A percentile compares a stretch with the other conserved stretches of the same genome.
phyloP scores from a whole-genome alignment of 257 asterid genomes.

The Agastache rugosa region DNA sequence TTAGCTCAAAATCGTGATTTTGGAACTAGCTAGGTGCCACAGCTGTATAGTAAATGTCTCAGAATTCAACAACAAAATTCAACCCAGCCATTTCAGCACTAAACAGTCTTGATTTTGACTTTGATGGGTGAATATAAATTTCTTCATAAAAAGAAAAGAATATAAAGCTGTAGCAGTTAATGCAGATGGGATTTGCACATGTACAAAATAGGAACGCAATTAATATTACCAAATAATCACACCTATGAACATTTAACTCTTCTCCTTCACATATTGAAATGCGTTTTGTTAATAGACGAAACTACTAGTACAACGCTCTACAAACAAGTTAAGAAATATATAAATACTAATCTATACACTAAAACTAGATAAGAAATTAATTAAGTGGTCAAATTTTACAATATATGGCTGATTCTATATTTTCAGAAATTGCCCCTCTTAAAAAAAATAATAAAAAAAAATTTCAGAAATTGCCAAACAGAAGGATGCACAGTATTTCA shows the following conservation, averaged over 20 bases:
- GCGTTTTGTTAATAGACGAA: conserved; percentile 5
- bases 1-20: background rate
- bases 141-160: background rate
- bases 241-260: background rate
- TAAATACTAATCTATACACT: too few species aligned
- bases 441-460: too few species aligned
- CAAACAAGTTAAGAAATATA: conserved; percentile 12
- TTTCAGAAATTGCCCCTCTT: conserved; percentile 8
- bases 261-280: background rate
- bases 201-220: conserved; percentile 6
- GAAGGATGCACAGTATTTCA: background rate
- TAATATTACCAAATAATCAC: conserved; percentile 10
- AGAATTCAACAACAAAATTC: background rate
- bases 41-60: background rate
- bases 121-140: background rate
- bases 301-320: background rate
- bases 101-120: background rate
- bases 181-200: conserved; percentile 13
- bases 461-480: too few species aligned
- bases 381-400: background rate
- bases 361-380: too few species aligned
- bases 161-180: background rate
- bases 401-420: background rate
- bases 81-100: background rate
- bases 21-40: background rate